A percentile compares a stretch with the other conserved stretches of the same genome.
Conservation (phyloP, 2,329 filamentous ascomycete genomes). For the Cladorrhinum sp. region DNA sequence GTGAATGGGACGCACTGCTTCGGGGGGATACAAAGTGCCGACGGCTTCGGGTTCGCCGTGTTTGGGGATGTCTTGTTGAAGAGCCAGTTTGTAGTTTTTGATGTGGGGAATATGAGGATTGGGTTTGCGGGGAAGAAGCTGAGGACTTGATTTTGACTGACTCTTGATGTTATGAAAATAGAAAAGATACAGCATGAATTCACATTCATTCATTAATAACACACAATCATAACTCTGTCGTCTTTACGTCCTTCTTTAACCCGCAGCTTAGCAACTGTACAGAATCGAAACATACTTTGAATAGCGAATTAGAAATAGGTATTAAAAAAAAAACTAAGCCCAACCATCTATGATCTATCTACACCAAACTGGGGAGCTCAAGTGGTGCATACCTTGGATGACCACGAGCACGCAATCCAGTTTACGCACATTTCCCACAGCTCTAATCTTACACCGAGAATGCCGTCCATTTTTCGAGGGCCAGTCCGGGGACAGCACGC, state of each 20-base stretch:
- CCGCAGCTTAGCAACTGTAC: no score
- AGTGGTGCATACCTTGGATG: neutral
- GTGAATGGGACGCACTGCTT: slow-evolving; percentile 54
- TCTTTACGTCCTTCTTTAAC: no score
- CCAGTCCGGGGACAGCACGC: slow-evolving; percentile 27
- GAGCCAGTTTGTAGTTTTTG: slow-evolving; percentile 71
- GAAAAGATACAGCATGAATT: no score
- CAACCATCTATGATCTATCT: neutral
- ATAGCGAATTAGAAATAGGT: neutral
- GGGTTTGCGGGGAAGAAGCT: slow-evolving; percentile 47
- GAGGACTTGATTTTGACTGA: neutral
- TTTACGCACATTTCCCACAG: neutral
- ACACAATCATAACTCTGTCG: no score
- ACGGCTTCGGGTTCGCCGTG: slow-evolving; percentile 55
- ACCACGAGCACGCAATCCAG: slow-evolving; percentile 23
- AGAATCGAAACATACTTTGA: no score
- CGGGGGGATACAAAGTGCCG: slow-evolving; percentile 66
- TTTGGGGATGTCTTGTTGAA: slow-evolving; percentile 80
- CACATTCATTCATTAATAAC: no score
- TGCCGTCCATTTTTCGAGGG: slow-evolving; percentile 20
- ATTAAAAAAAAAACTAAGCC: neutral
- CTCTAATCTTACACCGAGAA: neutral
- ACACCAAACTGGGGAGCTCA: slow-evolving; percentile 20
- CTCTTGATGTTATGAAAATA: no score
- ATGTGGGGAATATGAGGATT: slow-evolving; percentile 47